Evolutionary conservation across 345 rosid species (phyloP).

Genomic region (Lepidium aucheri): DNA sequence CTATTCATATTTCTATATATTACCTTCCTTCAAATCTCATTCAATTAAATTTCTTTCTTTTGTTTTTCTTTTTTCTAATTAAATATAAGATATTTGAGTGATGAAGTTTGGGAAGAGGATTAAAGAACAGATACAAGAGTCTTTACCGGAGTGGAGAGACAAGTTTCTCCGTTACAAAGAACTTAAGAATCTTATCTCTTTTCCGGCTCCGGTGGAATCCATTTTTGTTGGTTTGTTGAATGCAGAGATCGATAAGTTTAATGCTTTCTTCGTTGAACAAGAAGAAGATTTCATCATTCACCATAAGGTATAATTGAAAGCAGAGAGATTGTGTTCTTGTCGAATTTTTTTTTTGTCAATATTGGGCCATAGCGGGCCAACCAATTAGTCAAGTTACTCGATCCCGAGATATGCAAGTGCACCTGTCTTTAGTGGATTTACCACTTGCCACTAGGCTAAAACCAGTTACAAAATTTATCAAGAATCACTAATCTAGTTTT

Average conservation of each 20-base stretch:
- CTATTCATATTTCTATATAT: constrained; percentile 17
- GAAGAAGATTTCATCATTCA: constrained; percentile 89
- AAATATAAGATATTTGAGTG: not conserved
- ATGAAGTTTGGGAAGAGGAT: constrained; percentile 93
- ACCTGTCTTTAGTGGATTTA: no score
- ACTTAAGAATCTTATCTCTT: constrained; percentile 62
- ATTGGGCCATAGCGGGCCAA: no score
- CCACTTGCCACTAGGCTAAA: no score
- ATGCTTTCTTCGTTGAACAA: constrained; percentile 70
- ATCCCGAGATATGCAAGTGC: no score
- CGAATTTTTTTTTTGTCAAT: no score
- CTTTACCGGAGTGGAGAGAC: constrained; percentile 76
- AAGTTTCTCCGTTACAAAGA: constrained; percentile 68
- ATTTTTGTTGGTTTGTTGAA: constrained; percentile 54
- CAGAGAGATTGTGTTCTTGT: not conserved
- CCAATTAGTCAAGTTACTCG: no score
- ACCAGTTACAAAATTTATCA: no score
- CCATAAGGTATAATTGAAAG: constrained; percentile 44
- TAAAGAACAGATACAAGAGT: constrained; percentile 67
- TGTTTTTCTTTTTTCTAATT: not conserved
- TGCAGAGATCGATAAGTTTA: constrained; percentile 80
- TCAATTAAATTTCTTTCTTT: not conserved
- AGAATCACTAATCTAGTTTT: not conserved
- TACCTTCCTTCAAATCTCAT: constrained; percentile 11
- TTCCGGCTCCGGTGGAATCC: constrained; percentile 32